phyloP scores from a whole-genome alignment of 495 filamentous ascomycete species.

The Hyaloscypha finlandica region DNA sequence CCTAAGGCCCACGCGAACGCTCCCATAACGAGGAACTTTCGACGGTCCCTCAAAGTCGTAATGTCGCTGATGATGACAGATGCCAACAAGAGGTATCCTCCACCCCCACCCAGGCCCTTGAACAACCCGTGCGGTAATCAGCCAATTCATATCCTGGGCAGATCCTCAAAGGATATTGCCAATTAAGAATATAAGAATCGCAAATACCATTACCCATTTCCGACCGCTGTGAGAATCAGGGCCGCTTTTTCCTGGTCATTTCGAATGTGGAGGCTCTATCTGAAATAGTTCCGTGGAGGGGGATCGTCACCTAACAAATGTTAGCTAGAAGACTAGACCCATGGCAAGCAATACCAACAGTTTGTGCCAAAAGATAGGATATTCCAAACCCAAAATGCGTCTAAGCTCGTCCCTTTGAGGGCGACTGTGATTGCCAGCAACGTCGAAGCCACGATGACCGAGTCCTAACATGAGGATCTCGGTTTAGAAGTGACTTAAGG shows the following conservation, averaged over 20 bases:
- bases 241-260: too few relatives aligned
- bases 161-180: conserved; percentile 61
- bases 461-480: neutral
- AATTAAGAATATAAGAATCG: conserved; percentile 51
- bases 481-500: too few relatives aligned
- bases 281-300: conserved; percentile 12
- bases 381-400: conserved; percentile 60
- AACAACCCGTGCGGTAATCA: conserved; percentile 23
- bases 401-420: conserved; percentile 52
- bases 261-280: conserved; percentile 38
- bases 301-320: conserved; percentile 8
- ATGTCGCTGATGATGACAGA: conserved; percentile 67
- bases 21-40: conserved; percentile 36
- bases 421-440: conserved; percentile 21
- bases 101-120: conserved; percentile 69
- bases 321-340: neutral
- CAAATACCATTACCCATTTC: conserved; percentile 47
- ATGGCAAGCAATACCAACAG: neutral
- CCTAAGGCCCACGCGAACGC: conserved; percentile 39
- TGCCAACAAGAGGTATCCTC: conserved; percentile 61
- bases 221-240: conserved; percentile 47
- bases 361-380: conserved; percentile 48
- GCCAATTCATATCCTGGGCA: conserved; percentile 58
- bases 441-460: conserved; percentile 13
- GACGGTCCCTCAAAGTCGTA: conserved; percentile 51